A percentile compares a stretch with the other conserved stretches of the same genome.
phyloP scores from a whole-genome alignment of 495 filamentous ascomycete genomes.

The Penicillium turbatum region DNA sequence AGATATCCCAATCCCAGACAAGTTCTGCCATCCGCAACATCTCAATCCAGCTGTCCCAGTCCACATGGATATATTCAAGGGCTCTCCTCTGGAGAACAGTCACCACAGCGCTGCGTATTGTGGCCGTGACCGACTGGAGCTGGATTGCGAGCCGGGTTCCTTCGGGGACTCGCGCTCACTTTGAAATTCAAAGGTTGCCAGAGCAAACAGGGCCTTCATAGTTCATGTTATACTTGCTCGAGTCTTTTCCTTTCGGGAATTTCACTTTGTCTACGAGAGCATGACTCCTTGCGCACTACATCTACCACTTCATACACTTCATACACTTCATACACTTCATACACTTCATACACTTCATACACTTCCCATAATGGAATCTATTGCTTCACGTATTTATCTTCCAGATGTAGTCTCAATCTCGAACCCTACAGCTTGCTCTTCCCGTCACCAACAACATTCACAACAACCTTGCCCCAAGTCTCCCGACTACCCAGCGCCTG shows the following conservation, averaged over 20 bases:
- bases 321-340: neutral
- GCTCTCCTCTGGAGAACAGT: conserved; percentile 43
- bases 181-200: conserved; percentile 33
- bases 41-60: conserved; percentile 43
- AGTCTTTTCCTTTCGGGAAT: conserved; percentile 16
- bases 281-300: conserved; percentile 53
- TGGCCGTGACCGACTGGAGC: conserved; percentile 47
- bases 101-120: conserved; percentile 43
- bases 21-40: conserved; percentile 26
- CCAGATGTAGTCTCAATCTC: neutral
- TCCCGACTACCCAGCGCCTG: conserved; percentile 70
- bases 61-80: conserved; percentile 25
- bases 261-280: conserved; percentile 40
- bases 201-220: conserved; percentile 49
- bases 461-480: conserved; percentile 96
- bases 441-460: conserved; percentile 69
- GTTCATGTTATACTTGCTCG: conserved; percentile 45
- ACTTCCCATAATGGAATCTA: conserved; percentile 6
- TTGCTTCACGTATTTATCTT: conserved; percentile 2
- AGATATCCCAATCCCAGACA: conserved; percentile 3
- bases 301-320: conserved; percentile 7
- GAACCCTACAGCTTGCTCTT: conserved; percentile 47
- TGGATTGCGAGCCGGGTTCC: conserved; percentile 31
- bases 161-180: conserved; percentile 8
- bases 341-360: neutral